Conservation (phyloP, 805 yeast species). For the Kluyveromyces dobzhanskii region DNA sequence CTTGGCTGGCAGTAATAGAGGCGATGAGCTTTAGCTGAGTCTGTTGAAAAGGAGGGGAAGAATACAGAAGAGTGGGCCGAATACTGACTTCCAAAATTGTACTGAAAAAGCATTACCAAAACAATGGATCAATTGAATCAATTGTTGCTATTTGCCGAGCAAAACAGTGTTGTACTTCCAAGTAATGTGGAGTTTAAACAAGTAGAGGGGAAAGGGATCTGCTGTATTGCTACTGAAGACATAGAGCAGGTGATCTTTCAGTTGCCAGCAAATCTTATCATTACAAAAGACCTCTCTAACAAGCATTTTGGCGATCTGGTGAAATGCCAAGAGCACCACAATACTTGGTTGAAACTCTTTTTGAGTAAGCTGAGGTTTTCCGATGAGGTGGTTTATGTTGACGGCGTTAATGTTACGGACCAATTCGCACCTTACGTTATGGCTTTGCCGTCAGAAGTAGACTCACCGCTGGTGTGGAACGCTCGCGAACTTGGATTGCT, state of each 20-base stretch:
- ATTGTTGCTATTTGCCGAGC: slow-evolving; percentile 32
- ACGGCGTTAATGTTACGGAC: slow-evolving; percentile 16
- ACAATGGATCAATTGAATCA: slow-evolving; percentile 2
- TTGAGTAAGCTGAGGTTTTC: slow-evolving; percentile 37
- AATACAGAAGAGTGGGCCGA: too few species aligned
- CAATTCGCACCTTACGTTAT: slow-evolving; percentile 40
- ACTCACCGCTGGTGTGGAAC: slow-evolving; percentile 57
- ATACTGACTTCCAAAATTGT: too few species aligned
- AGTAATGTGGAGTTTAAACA: slow-evolving; percentile 28
- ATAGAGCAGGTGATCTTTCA: slow-evolving; percentile 20
- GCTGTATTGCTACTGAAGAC: slow-evolving; percentile 21
- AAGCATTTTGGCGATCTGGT: slow-evolving; percentile 15
- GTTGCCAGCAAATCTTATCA: slow-evolving; percentile 27
- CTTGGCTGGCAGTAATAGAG: too few species aligned
- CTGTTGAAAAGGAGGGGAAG: too few species aligned
- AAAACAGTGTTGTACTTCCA: slow-evolving; percentile 31
- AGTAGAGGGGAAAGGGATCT: slow-evolving; percentile 30
- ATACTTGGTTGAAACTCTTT: slow-evolving; percentile 32
- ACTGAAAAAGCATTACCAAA: too few species aligned
- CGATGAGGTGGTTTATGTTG: slow-evolving; percentile 8
- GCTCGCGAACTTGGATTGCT: slow-evolving; percentile 42
- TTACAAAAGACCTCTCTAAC: slow-evolving; percentile 20
- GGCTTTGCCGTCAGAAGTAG: slow-evolving; percentile 40
- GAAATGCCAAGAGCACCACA: slow-evolving; percentile 16
- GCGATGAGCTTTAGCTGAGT: too few species aligned